Percentiles rank a stretch among this genome's conserved stretches.
Evolutionary conservation across 2,329 filamentous ascomycete species (phyloP).

Genomic region (Coccinonectria pachysandricola): DNA sequence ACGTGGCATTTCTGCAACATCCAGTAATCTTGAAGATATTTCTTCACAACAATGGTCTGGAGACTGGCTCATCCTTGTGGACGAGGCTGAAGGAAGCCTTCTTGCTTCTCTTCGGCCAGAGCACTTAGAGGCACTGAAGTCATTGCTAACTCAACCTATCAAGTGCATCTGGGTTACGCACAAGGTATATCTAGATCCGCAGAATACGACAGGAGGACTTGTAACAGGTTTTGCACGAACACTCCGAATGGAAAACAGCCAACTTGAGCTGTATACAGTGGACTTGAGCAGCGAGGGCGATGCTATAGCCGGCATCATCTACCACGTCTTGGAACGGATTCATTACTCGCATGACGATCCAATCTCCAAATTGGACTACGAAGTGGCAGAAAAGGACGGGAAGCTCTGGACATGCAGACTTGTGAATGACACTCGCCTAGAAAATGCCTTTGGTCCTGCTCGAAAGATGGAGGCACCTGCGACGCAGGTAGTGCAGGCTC

Average conservation of each 20-base stretch:
- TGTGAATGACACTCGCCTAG: conserved; percentile 8
- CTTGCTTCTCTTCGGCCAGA: conserved; percentile 8
- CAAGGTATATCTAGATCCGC: conserved; percentile 13
- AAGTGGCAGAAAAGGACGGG: conserved; percentile 14
- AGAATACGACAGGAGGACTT: conserved; percentile 12
- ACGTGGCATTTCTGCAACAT: conserved; percentile 6
- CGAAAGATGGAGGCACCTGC: conserved; percentile 7
- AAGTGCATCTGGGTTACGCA: conserved; percentile 14
- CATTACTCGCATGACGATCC: conserved; percentile 13
- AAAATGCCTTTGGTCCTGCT: conserved; percentile 13
- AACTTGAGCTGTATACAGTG: conserved; percentile 13
- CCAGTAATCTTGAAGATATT: conserved; percentile 8
- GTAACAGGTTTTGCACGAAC: conserved; percentile 15
- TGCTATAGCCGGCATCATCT: conserved; percentile 5
- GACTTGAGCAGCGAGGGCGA: conserved; percentile 11
- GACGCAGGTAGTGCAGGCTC: conserved; percentile 4
- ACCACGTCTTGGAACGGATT: conserved; percentile 9
- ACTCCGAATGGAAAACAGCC: conserved; percentile 10
- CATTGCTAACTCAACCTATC: conserved; percentile 8
- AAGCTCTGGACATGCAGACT: conserved; percentile 16
- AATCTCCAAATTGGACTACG: conserved; percentile 13
- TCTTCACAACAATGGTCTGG: conserved; percentile 7
- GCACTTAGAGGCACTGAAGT: conserved; percentile 9
- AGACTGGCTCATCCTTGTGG: conserved; percentile 11
- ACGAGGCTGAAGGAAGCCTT: conserved; percentile 11